Evolutionary conservation across 768 basidiomycete species (phyloP).

Genomic region (Tricholoma furcatifolium): DNA sequence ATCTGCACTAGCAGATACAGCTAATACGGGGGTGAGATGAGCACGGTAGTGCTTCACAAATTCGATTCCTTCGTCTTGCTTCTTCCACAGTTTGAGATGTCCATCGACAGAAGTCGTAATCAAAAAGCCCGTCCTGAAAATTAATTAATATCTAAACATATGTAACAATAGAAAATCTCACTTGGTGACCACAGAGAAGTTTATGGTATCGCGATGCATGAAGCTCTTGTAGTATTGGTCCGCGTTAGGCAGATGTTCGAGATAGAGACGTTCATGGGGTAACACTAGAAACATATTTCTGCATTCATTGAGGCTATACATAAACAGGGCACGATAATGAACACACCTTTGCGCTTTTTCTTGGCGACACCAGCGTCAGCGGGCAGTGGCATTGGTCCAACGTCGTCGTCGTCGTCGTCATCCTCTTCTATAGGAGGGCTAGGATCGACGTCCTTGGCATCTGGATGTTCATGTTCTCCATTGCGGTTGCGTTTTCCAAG

Average conservation of each 20-base stretch:
- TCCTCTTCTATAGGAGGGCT: constrained; percentile 37
- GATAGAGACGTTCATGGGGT: constrained; percentile 88
- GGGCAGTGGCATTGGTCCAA: constrained; percentile 88
- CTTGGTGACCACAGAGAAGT: constrained; percentile 88
- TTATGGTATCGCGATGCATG: constrained; percentile 94
- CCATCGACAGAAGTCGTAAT: constrained; percentile 96
- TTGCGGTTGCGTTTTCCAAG: constrained; percentile 65
- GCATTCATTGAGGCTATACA: constrained; percentile 31
- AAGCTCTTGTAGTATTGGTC: constrained; percentile 97
- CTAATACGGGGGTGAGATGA: constrained; percentile 75
- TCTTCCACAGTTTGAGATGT: constrained; percentile 98
- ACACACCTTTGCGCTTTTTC: constrained; percentile 84
- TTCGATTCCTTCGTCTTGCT: constrained; percentile 92
- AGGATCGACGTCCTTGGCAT: constrained; percentile 13
- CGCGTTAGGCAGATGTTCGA: constrained; percentile 88
- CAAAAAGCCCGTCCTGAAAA: constrained; percentile 83
- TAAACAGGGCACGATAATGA: constrained; percentile 12
- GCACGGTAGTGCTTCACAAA: constrained; percentile 99
- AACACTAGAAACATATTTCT: constrained; percentile 58
- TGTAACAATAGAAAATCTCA: constrained; percentile 32
- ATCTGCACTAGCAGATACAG: constrained; percentile 85
- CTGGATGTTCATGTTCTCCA: constrained; percentile 23
- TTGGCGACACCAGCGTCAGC: constrained; percentile 45
- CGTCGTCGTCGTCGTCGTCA: constrained; percentile 75
- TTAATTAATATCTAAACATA: not conserved